Percentiles rank a stretch among this genome's conserved stretches.
phyloP scores from a whole-genome alignment of 306 rosid species.

The Calophaca sinica region DNA sequence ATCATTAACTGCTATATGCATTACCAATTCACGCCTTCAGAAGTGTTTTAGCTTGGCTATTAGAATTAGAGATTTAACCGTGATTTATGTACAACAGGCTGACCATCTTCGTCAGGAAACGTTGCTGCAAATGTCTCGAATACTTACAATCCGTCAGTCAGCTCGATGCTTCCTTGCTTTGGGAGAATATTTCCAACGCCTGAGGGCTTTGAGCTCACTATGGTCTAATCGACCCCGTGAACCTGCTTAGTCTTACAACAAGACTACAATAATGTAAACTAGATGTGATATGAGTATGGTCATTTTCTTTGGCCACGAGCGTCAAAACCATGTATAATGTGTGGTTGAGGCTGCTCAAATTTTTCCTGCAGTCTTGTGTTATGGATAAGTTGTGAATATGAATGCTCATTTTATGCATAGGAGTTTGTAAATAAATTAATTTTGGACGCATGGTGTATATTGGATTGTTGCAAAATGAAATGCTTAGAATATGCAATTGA shows the following conservation, averaged over 20 bases:
- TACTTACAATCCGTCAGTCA: constrained; percentile 78
- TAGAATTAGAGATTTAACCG: constrained; percentile 21
- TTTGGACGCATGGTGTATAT: constrained; percentile 45
- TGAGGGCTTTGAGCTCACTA: constrained; percentile 84
- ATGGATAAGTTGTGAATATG: constrained; percentile 69
- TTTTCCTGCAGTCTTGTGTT: constrained; percentile 62
- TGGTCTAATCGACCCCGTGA: constrained; percentile 81
- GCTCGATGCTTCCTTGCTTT: constrained; percentile 85
- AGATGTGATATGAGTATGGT: constrained; percentile 44
- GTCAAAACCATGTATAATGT: constrained; percentile 42
- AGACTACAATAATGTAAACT: constrained; percentile 42
- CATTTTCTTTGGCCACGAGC: constrained; percentile 42
- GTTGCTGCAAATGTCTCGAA: constrained; percentile 77
- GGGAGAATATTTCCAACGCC: constrained; percentile 91
- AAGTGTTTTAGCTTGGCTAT: constrained; percentile 6
- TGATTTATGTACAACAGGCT: constrained; percentile 64
- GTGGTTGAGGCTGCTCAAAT: constrained; percentile 57
- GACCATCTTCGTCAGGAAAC: constrained; percentile 89
- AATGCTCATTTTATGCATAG: constrained; percentile 56
- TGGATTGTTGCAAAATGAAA: constrained; percentile 41
- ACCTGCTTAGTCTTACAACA: constrained; percentile 64
- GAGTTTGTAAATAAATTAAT: constrained; percentile 56
- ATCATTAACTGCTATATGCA: neutral
- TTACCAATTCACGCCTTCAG: neutral
- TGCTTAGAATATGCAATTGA: constrained; percentile 40